phyloP scores from a whole-genome alignment of 345 rosid species.

The Laguncularia racemosa region DNA sequence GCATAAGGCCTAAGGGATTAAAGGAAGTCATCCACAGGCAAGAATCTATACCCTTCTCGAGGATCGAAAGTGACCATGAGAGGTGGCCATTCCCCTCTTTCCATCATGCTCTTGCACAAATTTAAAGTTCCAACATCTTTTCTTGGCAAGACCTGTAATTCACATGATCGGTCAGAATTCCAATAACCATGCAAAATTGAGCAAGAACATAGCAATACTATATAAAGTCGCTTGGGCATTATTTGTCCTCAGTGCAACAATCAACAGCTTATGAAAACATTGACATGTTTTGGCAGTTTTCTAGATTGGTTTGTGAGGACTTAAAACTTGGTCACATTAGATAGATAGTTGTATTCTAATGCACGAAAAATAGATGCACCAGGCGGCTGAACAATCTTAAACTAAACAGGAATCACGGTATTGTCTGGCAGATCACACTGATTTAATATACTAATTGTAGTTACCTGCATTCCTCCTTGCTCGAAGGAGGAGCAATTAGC shows the following conservation, averaged over 20 bases:
- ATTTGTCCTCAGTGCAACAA: too few relatives aligned
- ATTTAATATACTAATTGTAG: background rate
- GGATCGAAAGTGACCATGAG: constrained; percentile 75
- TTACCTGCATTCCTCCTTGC: constrained; percentile 93
- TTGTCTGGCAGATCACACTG: too few relatives aligned
- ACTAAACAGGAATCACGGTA: too few relatives aligned
- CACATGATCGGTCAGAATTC: background rate
- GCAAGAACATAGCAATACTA: too few relatives aligned
- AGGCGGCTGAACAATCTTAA: too few relatives aligned
- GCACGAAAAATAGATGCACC: too few relatives aligned
- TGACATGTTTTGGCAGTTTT: too few relatives aligned
- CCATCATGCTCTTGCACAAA: constrained; percentile 76
- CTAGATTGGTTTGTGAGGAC: too few relatives aligned
- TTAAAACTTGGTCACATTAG: too few relatives aligned
- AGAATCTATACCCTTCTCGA: constrained; percentile 59
- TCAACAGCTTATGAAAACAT: too few relatives aligned
- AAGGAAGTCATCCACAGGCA: background rate
- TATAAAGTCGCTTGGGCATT: too few relatives aligned
- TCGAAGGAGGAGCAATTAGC: constrained; percentile 63
- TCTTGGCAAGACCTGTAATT: constrained; percentile 59
- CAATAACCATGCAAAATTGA: background rate
- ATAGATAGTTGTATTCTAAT: too few relatives aligned
- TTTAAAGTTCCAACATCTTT: constrained; percentile 66
- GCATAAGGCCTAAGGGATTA: background rate
- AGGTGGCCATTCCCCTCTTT: constrained; percentile 80